phyloP scores from a whole-genome alignment of 176 grass and related monocot species.

The Metroxylon sagu region DNA sequence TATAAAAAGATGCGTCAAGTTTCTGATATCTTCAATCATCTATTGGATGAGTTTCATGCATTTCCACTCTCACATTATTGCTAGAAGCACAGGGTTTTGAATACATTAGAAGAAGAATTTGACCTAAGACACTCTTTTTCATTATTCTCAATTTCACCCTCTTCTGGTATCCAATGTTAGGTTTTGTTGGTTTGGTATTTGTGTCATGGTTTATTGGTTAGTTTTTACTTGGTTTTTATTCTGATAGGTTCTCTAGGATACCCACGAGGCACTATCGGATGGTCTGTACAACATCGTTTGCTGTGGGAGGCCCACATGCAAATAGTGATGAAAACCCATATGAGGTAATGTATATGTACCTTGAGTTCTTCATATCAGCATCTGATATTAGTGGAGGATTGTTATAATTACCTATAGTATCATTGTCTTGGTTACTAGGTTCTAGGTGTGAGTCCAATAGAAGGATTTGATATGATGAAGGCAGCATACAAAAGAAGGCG shows the following conservation, averaged over 20 bases:
- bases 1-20: no score
- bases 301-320: constrained; percentile 44
- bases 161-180: neutral
- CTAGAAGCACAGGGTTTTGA: no score
- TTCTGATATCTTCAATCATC: no score
- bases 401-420: neutral
- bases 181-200: neutral
- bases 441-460: constrained; percentile 68
- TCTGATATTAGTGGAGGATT: constrained; percentile 2
- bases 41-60: no score
- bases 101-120: no score
- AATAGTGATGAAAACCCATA: constrained; percentile 71
- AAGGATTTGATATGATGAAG: constrained; percentile 80
- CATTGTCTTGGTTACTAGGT: constrained; percentile 30
- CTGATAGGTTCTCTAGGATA: constrained; percentile 26
- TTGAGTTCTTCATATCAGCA: neutral
- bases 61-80: no score
- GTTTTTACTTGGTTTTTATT: neutral
- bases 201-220: neutral
- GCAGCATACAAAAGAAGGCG: constrained; percentile 77
- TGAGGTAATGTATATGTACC: constrained; percentile 33
- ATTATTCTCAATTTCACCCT: no score
- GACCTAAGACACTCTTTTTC: no score
- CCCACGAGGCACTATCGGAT: constrained; percentile 18
- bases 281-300: constrained; percentile 33